Evolutionary conservation across 148 eudicot genomes (phyloP), one percentile per base, ranked within the genome.

Genomic region (Cornus suecica): DNA sequence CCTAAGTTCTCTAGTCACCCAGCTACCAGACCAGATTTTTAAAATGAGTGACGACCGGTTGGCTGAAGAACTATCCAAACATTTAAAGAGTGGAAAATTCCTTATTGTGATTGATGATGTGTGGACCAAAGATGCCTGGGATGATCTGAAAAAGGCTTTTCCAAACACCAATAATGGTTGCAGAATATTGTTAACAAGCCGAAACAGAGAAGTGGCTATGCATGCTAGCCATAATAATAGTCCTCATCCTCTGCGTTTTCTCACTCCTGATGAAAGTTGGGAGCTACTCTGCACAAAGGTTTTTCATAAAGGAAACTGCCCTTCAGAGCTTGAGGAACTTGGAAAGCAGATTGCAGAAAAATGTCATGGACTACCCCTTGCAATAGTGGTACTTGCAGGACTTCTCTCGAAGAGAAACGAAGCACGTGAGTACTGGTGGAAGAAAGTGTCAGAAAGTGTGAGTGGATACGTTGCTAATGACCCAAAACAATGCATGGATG

Each of bases 321-420:
- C 85, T 6, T 0, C 25, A 18, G 76, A 79, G 14, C 66, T 82
- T 4, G 48, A 63, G 45, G 16, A 56, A 30, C 28, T 66, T 13
- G 86, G 86, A 10, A 72, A 6, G 27, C 29, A 64, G 0, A 83
- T 86, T 22, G 80, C 74, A 0, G 16, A 54, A 1, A 73, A 66
- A 58, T 85, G 88, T 67, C 42, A 54, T 37, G 84, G 86, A n/a
- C 61, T 82, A 25, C 88, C 88, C 0, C 71, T 86, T 45, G 81
- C 89, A 14, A 62, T 86, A 10, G 79, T 83, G 31, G 84, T 86
- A 27, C 37, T 83, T n/a, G 86, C 79, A 0, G 84, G 88, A 28
- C 71, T 79, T 68, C 72, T 86, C 8, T 69, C 80, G 5, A 71
- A 60, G 10, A n/a, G 78, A 64, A 73, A 78, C 20, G 66, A 64